Base-by-base conservation (phyloP, 2,329 filamentous ascomycete genomes). In the Aspergillus chevalieri region DNA sequence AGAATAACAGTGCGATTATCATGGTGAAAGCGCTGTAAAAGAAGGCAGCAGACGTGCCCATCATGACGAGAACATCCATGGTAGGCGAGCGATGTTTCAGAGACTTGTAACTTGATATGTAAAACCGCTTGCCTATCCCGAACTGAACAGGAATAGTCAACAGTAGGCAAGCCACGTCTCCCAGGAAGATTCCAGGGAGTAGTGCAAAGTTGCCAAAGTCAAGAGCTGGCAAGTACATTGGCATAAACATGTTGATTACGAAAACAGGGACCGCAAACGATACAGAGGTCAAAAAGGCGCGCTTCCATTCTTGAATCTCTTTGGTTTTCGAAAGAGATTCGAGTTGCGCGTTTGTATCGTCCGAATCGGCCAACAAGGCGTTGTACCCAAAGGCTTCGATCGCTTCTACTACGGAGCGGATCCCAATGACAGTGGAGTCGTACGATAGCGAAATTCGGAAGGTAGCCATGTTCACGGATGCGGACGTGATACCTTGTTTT, bases 101-200 rank as follows among this genome's bases (percentile, higher is more conserved):
- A 1, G 90, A 95, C 67, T 94, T 95, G 73, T 82, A 97, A n/a
- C 92, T 91, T 22, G 89, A 93, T 51, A 86, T 69, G 66, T 98
- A 98, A 67, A 97, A 98, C 12, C 93, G 87, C 70, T 84, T 90
- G 55, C 93, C 93, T 62, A 98, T 89, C 57, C 93, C 93, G 62
- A 98, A 98, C 68, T 98, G 93, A 7, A 98, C 85, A 28, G 93
- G 93, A 59, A 95, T 83, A 9, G 93, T 97, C 45, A 98, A 81
- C 49, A 79, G 63, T 46, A 97, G 74, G 68, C 90, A 96, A 47
- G 95, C 71, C 8, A 97, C 65, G 63, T 98, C 93, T 54, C 92
- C 91, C 3, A 97, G 80, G 70, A 85, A 97, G 14, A 98, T 75
- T 24, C 93, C 93, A 1, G 82, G 81, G 21, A 83, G 69, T 4